A percentile compares a stretch with the other conserved stretches of the same genome.
These are phyloP conservation scores for Polyporus tsugae DNA, from an alignment of 1,284 basidiomycete genomes.

Conservation along the genomic window DNA sequence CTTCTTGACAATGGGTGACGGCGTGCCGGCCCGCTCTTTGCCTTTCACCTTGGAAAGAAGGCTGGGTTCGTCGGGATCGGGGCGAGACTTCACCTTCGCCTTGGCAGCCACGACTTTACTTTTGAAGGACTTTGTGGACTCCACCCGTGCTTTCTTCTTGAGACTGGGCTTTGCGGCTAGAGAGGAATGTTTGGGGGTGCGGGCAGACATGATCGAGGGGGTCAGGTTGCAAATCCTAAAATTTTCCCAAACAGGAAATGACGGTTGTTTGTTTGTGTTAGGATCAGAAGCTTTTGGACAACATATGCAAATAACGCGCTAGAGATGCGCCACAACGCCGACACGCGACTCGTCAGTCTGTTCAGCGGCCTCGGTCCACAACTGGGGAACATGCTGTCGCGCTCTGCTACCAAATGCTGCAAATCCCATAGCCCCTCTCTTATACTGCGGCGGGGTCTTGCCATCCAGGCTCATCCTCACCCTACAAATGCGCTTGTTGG, in stretches of 20 bases:
- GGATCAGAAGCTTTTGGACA: slow-evolving; percentile 34
- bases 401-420: slow-evolving; percentile 24
- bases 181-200: slow-evolving; percentile 20
- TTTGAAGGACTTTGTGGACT: slow-evolving; percentile 13
- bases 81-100: slow-evolving; percentile 10
- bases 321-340: neutral
- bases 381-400: slow-evolving; percentile 21
- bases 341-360: neutral
- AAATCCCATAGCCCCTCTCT: slow-evolving; percentile 40
- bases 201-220: slow-evolving; percentile 14
- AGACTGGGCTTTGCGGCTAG: slow-evolving; percentile 20
- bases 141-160: slow-evolving; percentile 28
- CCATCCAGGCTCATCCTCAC: neutral
- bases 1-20: slow-evolving; percentile 17
- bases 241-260: slow-evolving; percentile 34
- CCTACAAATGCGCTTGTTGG: slow-evolving; percentile 62
- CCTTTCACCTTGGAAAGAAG: slow-evolving; percentile 33
- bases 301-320: slow-evolving; percentile 35
- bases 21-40: slow-evolving; percentile 29
- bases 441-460: neutral
- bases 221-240: slow-evolving; percentile 16
- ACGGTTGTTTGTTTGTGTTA: slow-evolving; percentile 37
- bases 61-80: neutral
- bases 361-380: neutral
- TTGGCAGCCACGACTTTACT: slow-evolving; percentile 1